These are phyloP conservation scores for Cutaneotrichosporon sp. DNA, from an alignment of 1,284 basidiomycete genomes.

Conservation along the genomic window DNA sequence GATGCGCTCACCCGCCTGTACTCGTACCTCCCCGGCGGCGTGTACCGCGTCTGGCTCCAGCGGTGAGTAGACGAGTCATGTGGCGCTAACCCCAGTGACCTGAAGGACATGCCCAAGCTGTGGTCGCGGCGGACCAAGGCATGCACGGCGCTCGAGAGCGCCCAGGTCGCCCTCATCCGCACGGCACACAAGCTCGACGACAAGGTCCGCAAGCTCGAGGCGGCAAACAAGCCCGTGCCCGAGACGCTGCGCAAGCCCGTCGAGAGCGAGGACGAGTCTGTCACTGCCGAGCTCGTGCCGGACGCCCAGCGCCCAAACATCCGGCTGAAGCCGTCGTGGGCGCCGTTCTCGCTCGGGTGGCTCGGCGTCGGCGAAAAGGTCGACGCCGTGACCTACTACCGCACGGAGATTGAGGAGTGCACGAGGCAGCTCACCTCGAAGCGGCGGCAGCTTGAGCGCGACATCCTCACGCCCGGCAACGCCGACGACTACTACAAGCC, in stretches of 20 bases:
- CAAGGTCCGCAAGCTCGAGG: conserved; percentile 35
- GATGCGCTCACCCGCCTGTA: conserved; percentile 65
- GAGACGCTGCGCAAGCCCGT: not conserved
- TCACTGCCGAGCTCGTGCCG: not conserved
- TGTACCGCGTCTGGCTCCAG: conserved; percentile 73
- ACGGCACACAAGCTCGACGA: conserved; percentile 52
- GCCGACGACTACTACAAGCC: conserved; percentile 60
- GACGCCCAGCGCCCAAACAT: conserved; percentile 66
- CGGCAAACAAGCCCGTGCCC: not conserved
- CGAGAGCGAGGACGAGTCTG: not conserved
- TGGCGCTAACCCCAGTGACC: conserved; percentile 41
- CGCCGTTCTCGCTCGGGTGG: conserved; percentile 63
- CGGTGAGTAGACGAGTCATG: conserved; percentile 48
- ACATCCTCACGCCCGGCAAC: conserved; percentile 29
- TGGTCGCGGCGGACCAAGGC: conserved; percentile 63
- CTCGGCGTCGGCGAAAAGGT: conserved; percentile 75
- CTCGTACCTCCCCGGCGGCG: conserved; percentile 71
- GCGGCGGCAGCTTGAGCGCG: conserved; percentile 56
- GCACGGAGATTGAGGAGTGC: conserved; percentile 44
- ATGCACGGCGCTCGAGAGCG: conserved; percentile 65
- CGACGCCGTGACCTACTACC: conserved; percentile 86
- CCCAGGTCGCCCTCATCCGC: conserved; percentile 62
- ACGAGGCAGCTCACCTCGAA: conserved; percentile 33
- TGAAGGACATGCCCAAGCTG: conserved; percentile 64
- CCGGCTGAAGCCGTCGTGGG: conserved; percentile 65